Evolutionary conservation across 805 yeast species (phyloP).

Genomic region (Candida qinlingensis): DNA sequence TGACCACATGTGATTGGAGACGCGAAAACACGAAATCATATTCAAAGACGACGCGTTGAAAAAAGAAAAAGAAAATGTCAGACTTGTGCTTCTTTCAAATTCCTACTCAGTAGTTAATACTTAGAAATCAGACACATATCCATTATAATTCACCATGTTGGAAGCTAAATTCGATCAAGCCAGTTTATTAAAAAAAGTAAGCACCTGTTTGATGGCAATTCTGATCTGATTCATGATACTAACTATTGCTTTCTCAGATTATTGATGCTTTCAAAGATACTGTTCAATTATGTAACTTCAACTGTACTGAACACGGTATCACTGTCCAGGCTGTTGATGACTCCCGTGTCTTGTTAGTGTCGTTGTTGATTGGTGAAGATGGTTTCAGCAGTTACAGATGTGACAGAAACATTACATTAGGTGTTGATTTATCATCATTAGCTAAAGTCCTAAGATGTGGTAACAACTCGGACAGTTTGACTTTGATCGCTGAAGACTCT

Average conservation of each 20-base stretch:
- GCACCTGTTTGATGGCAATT: slow-evolving; percentile 13
- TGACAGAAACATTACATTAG: slow-evolving; percentile 88
- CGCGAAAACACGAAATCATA: no score
- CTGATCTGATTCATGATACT: background rate
- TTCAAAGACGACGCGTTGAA: no score
- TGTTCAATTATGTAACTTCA: slow-evolving; percentile 92
- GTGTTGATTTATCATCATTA: slow-evolving; percentile 83
- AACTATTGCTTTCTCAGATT: slow-evolving; percentile 34
- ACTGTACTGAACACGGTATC: slow-evolving; percentile 92
- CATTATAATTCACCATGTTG: slow-evolving; percentile 50
- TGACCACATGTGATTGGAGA: no score
- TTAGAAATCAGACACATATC: no score
- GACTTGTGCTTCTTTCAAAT: no score
- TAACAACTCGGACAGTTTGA: slow-evolving; percentile 80
- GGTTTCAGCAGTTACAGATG: slow-evolving; percentile 92
- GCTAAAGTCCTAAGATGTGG: slow-evolving; percentile 89
- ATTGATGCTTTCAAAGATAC: slow-evolving; percentile 93
- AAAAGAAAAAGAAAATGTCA: background rate
- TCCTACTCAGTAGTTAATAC: no score
- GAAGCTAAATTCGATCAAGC: slow-evolving; percentile 97
- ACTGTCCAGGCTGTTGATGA: slow-evolving; percentile 97
- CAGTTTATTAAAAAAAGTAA: slow-evolving; percentile 73
- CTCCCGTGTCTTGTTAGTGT: slow-evolving; percentile 89
- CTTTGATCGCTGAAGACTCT: slow-evolving; percentile 82
- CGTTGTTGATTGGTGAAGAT: slow-evolving; percentile 79